phyloP scores from a whole-genome alignment of 352 stramenopile genomes.

The Globisporangium spiculum region DNA sequence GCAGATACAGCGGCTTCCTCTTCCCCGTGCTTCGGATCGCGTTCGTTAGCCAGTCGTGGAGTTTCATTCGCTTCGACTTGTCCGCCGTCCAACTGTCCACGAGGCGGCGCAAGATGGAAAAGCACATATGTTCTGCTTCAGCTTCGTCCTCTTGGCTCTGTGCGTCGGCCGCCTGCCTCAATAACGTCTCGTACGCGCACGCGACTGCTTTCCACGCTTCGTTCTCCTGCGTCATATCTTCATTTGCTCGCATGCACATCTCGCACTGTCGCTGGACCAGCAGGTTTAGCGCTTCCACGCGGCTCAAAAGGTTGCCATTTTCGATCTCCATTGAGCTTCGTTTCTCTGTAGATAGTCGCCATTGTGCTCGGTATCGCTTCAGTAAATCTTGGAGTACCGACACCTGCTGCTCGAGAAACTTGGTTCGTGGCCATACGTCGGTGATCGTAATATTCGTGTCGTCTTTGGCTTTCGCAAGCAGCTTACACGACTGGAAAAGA shows the following conservation, averaged over 20 bases:
- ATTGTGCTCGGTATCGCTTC: constrained; percentile 43
- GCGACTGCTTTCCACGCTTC: constrained; percentile 46
- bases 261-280: constrained; percentile 30
- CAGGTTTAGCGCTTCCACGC: constrained; percentile 34
- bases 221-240: constrained; percentile 25
- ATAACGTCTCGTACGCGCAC: constrained; percentile 41
- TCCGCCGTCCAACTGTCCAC: constrained; percentile 69
- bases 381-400: constrained; percentile 50
- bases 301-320: constrained; percentile 36
- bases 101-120: constrained; percentile 51
- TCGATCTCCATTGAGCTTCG: constrained; percentile 34
- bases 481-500: constrained; percentile 19
- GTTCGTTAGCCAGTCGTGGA: constrained; percentile 75
- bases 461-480: constrained; percentile 11
- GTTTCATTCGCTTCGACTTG: constrained; percentile 65
- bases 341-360: constrained; percentile 35
- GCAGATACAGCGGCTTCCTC: constrained; percentile 49
- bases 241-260: constrained; percentile 25
- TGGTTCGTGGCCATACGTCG: constrained; percentile 25
- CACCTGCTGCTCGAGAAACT: constrained; percentile 52
- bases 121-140: constrained; percentile 55
- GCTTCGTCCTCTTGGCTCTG: constrained; percentile 33
- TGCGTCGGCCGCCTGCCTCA: constrained; percentile 22
- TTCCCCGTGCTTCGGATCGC: constrained; percentile 54
- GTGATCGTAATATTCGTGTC: constrained; percentile 20